Conservation (phyloP, 2,329 filamentous ascomycete genomes). For the Trematosphaeria pertusa region DNA sequence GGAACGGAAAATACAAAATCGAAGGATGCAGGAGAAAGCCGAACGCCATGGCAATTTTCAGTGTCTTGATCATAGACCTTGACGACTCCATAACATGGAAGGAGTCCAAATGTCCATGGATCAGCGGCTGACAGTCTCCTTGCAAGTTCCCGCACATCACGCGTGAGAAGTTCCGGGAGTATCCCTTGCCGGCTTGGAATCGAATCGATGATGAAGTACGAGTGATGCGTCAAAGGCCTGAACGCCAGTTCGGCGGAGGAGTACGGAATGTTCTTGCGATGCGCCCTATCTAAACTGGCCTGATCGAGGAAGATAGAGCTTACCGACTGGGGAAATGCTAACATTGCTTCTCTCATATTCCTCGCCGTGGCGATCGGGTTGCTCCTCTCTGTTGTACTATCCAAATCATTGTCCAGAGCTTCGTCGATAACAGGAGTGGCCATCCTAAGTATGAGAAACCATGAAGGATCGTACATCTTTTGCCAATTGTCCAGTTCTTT, state of each 20-base stretch:
- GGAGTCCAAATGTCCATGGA: constrained; percentile 36
- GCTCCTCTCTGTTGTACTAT: not conserved
- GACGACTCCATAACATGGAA: constrained; percentile 38
- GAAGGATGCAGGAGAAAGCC: constrained; percentile 7
- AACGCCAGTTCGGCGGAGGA: constrained; percentile 5
- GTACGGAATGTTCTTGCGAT: constrained; percentile 6
- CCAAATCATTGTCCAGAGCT: constrained; percentile 1
- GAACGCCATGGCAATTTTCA: no score
- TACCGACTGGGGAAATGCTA: not conserved
- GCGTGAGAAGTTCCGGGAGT: constrained; percentile 13
- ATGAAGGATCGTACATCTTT: constrained; percentile 18
- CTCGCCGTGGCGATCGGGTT: constrained; percentile 6
- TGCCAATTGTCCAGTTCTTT: constrained; percentile 18
- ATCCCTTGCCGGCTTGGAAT: constrained; percentile 7
- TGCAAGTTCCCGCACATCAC: constrained; percentile 33
- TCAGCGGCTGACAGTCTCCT: constrained; percentile 30
- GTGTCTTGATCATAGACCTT: constrained; percentile 11
- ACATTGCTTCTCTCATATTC: constrained; percentile 5
- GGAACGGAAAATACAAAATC: constrained; percentile 21
- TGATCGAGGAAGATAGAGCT: constrained; percentile 8
- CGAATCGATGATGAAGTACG: constrained; percentile 12
- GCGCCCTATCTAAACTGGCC: not conserved
- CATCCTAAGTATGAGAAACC: constrained; percentile 20
- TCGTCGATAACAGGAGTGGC: constrained; percentile 14
- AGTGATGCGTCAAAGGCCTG: not conserved